Base-by-base conservation (phyloP, 306 rosid species). In the Cicer bijugum region DNA sequence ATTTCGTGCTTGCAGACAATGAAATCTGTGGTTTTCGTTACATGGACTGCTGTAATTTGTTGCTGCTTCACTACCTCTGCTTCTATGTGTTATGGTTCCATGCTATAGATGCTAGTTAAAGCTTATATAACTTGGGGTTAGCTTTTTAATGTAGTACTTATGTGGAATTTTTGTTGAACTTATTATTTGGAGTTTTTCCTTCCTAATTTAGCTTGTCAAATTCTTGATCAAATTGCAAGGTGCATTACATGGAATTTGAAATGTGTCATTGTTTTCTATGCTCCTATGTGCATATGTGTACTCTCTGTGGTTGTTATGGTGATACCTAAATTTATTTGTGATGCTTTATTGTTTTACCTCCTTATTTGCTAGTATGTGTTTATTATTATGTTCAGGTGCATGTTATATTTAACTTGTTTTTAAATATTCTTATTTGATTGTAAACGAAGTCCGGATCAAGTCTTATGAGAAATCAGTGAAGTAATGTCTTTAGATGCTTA, bases 1-100 rank as follows among this genome's bases (percentile, higher is more conserved):
- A 81, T 90, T 87, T 82, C 90, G 83, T 87, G 85, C 88, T 80
- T 88, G 89, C 90, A 86, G 96, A 88, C 86, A 82, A 79, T 89
- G 91, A 89, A 82, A 86, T 81, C 88, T 86, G 80, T 90, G 89
- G 88, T 82, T 86, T 82, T 82, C 82, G 81, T 87, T 89, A 85
- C 90, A 81, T 89, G 96, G 90, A 79, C 89, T 87, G 82, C 86
- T 88, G 87, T 87, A 81, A 84, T 86, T 74, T 85, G 90, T 87
- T 89, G 96, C 88, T 89, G 92, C 86, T 84, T 85, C 96, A 78
- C 90, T 84, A 35, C 87, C 72, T 84, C 88, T 89, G 82, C 85
- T 81, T 87, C 88, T 87, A 67, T 85, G 75, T 84, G 86, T 81
- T 80, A 79, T 78, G 81, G 71, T 80, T 67, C 77, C 67, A 59